Base-by-base conservation (phyloP, 495 filamentous ascomycete species). In the Niebla homalea region DNA sequence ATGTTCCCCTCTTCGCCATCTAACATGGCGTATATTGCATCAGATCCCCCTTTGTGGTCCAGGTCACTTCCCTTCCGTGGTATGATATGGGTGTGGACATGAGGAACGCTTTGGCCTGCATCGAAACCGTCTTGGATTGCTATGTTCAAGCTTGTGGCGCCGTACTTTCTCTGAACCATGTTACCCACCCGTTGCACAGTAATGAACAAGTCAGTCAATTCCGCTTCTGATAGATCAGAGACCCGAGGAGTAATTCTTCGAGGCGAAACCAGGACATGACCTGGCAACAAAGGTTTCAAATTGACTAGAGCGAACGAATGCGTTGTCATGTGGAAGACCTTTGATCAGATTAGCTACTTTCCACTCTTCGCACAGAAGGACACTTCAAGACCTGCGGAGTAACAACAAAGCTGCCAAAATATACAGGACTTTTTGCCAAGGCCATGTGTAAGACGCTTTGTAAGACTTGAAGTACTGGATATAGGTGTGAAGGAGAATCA, bases 1-100 rank as follows among this genome's bases (percentile, higher is more conserved):
- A 96, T 68, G 69, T 96, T 82, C 10, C 88, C 90, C 53, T 86
- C 84, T 62, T 93, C 87, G 32, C 74, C 78, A 60, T 94, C 88
- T 64, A 96, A 70, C 71, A 83, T 69, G 49, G 80, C 76, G 67
- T 97, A 94, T 44, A 97, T 76, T 54, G 66, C 69, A 69, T 84
- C 80, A 22, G 66, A 73, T 0, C 71, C 75, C 3, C 75, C 79
- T 38, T 36, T 55, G 43, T 67, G 56, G 54, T 73, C 68, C 46
- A 81, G 43, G 69, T 84, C 80, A 19, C 63, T 68, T 49, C 50
- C 54, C 57, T 73, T 74, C 37, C 92, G 69, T 20, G 92, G 92
- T 47, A 98, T 96, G 32, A 97, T 79, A 69, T 98, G 93, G 43
- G 84, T 81, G 67, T 98, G 93, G 14, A 97, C 80, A 68, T 98